These are phyloP conservation scores for Syncephalastrum racemosum DNA, from an alignment of 371 early-diverging fungal genomes.

Conservation along the genomic window DNA sequence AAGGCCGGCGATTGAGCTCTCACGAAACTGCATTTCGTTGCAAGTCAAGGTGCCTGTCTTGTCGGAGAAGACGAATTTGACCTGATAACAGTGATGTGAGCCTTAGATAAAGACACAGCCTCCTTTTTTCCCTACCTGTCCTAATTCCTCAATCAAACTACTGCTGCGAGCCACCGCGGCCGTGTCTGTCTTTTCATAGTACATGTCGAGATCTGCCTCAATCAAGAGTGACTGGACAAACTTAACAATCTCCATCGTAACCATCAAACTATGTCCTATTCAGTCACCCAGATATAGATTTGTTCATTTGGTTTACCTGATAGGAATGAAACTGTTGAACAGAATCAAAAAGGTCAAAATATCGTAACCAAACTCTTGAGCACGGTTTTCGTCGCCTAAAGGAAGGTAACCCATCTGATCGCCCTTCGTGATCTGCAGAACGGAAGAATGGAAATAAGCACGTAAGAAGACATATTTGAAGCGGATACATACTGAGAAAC, in stretches of 20 bases:
- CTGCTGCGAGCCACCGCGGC: conserved; percentile 89
- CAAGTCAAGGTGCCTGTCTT: conserved; percentile 97
- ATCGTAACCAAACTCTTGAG: conserved; percentile 59
- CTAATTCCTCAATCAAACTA: conserved; percentile 92
- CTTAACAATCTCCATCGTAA: conserved; percentile 92
- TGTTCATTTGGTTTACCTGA: conserved; percentile 48
- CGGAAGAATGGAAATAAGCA: neutral
- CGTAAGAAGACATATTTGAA: neutral
- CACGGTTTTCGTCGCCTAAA: conserved; percentile 22
- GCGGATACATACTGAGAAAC: conserved; percentile 34
- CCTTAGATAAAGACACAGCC: no score
- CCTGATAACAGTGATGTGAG: conserved; percentile 18
- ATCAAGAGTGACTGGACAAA: conserved; percentile 79
- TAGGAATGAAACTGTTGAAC: conserved; percentile 91
- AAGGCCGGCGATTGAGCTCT: conserved; percentile 78
- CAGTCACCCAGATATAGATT: neutral
- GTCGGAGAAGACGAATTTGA: conserved; percentile 85
- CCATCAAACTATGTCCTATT: conserved; percentile 64
- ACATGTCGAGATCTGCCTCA: conserved; percentile 82
- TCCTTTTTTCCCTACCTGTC: conserved; percentile 51
- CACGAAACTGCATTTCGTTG: conserved; percentile 95
- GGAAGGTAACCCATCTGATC: conserved; percentile 34
- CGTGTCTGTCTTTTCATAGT: conserved; percentile 80
- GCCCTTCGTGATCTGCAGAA: conserved; percentile 2
- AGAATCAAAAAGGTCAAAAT: conserved; percentile 87